Conservation (phyloP, 2,329 filamentous ascomycete species). For the Alternaria sp. region DNA sequence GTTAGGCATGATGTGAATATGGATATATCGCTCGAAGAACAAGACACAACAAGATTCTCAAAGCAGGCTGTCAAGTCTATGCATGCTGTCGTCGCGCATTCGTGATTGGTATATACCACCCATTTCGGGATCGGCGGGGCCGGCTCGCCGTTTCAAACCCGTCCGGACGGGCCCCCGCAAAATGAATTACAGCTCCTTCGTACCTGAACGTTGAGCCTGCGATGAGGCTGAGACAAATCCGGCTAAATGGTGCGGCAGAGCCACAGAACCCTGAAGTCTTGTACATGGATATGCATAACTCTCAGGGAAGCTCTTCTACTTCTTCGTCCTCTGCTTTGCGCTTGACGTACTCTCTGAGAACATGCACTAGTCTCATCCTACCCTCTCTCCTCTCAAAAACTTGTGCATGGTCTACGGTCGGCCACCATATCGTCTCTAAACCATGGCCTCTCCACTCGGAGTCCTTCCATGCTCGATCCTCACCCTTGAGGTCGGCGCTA, state of each 20-base stretch:
- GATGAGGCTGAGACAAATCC: background rate
- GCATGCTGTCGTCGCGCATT: background rate
- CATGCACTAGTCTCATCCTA: constrained; percentile 33
- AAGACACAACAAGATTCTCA: background rate
- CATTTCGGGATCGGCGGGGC: constrained; percentile 36
- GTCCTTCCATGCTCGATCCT: constrained; percentile 44
- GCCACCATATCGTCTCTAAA: constrained; percentile 69
- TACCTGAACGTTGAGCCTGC: background rate
- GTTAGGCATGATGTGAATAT: constrained; percentile 31
- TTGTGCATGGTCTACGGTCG: constrained; percentile 70
- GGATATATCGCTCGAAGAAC: background rate
- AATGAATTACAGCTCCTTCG: constrained; percentile 1
- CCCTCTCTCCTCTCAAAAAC: constrained; percentile 47
- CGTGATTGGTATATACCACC: constrained; percentile 14
- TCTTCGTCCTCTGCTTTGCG: constrained; percentile 15
- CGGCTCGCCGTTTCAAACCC: constrained; percentile 22
- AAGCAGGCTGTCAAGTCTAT: background rate
- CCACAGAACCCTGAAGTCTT: background rate
- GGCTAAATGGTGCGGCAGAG: constrained; percentile 10
- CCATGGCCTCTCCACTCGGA: constrained; percentile 52
- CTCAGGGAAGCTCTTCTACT: constrained; percentile 8
- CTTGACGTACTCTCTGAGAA: constrained; percentile 39
- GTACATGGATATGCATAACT: background rate
- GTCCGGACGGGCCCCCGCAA: constrained; percentile 34
- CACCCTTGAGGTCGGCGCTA: constrained; percentile 43